Base-by-base conservation (phyloP, 345 rosid species). In the Pelargonium nanum region DNA sequence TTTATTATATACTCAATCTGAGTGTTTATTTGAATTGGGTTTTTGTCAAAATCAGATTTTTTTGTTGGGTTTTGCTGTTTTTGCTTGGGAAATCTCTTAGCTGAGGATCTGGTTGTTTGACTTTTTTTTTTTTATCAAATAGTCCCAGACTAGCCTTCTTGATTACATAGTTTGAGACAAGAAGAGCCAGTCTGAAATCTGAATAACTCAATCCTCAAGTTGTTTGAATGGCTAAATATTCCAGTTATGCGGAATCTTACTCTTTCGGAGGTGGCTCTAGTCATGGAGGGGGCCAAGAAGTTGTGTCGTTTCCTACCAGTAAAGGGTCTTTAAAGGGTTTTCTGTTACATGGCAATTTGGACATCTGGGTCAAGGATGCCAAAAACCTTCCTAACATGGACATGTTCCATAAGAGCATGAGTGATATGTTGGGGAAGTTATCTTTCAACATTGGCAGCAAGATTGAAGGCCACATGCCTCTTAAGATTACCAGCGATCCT, bases 321-420 rank as follows among this genome's bases (percentile, higher is more conserved):
- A 72, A 70, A 28, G 84, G 74, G 44, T 85, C 92, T 53, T 57
- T 83, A 63, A 76, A 80, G 66, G 72, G 78, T 8, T 57, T 78
- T 25, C 80, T 82, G 40, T 73, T 91, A 60, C 98, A 91, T 74
- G 98, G 98, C 17, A 83, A 80, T 68, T 68, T 91, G 60, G 96
- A 88, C 62, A 82, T 91, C 66, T 85, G 84, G 88, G 86, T 91
- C 65, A 83, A 79, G 72, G 85, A 82, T 61, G 98, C 96, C 67
- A 82, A 81, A 44, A 82, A 83, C 72, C 89, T 92, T 25, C 98
- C 98, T 5, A 92, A 92, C 73, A 75, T 88, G 87, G 98, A 92
- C 68, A 72, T 80, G 66, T 79, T 91, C 61, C 98, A 88, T 63
- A 82, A 78, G 68, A 80, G 63, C 56, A 62, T 91, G 4, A 88